These are phyloP conservation scores for Macrocystidia cucumis DNA, from an alignment of 1,284 basidiomycete species.

Conservation along the genomic window DNA sequence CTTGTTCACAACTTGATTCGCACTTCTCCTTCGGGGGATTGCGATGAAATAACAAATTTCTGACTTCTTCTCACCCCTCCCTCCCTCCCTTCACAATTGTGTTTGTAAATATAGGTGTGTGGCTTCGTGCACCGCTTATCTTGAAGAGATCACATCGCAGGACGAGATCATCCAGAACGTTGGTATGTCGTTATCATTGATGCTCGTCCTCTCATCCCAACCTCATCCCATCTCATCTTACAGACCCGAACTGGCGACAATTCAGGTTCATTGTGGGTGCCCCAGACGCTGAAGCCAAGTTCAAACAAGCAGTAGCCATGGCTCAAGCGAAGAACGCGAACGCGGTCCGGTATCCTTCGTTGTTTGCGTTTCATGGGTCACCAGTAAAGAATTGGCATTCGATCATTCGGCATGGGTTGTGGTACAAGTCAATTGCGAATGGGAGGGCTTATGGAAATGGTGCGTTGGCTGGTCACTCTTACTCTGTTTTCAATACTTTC, in stretches of 20 bases:
- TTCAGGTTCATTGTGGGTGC: slow-evolving; percentile 60
- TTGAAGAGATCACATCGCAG: slow-evolving; percentile 46
- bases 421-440: slow-evolving; percentile 42
- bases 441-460: slow-evolving; percentile 56
- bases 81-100: too few relatives aligned
- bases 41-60: too few relatives aligned
- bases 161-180: slow-evolving; percentile 43
- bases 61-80: too few relatives aligned
- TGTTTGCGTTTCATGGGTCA: slow-evolving; percentile 57
- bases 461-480: slow-evolving; percentile 13
- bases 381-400: slow-evolving; percentile 58
- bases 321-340: slow-evolving; percentile 29
- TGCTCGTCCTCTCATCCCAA: not conserved
- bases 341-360: slow-evolving; percentile 38
- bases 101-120: slow-evolving; percentile 48
- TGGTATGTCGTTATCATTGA: slow-evolving; percentile 22
- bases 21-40: too few relatives aligned
- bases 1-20: not conserved
- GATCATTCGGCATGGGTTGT: slow-evolving; percentile 58
- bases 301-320: slow-evolving; percentile 30
- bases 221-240: slow-evolving; percentile 1
- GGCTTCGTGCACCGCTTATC: slow-evolving; percentile 56
- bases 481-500: not conserved
- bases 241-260: slow-evolving; percentile 42
- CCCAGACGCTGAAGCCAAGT: slow-evolving; percentile 59